A percentile compares a stretch with the other conserved stretches of the same genome.
Evolutionary conservation across 441 rosid genomes (phyloP).

Genomic region (Adansonia grandidieri): DNA sequence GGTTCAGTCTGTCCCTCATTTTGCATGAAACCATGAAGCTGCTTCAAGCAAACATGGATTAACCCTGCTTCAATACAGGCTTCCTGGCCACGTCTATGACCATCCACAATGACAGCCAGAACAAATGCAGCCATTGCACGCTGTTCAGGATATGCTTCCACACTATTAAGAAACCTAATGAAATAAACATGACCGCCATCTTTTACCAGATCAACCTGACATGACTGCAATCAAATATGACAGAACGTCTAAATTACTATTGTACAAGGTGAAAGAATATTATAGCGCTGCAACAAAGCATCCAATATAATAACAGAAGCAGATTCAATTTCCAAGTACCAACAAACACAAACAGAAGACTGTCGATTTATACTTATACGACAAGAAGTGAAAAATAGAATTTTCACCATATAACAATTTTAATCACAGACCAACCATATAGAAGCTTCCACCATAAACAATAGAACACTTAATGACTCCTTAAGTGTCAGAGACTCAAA

Average conservation of each 20-base stretch:
- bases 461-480: slow-evolving; percentile 15
- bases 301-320: slow-evolving; percentile 6
- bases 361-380: not conserved
- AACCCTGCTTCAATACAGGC: slow-evolving; percentile 86
- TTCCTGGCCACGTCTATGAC: slow-evolving; percentile 95
- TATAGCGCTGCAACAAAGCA: not conserved
- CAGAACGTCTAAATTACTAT: slow-evolving; percentile 4
- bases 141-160: slow-evolving; percentile 98
- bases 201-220: slow-evolving; percentile 99
- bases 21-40: slow-evolving; percentile 70
- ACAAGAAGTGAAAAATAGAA: slow-evolving; percentile 15
- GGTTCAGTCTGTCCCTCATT: slow-evolving; percentile 88
- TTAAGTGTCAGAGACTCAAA: not conserved
- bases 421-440: slow-evolving; percentile 16
- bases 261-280: slow-evolving; percentile 1
- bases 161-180: slow-evolving; percentile 93
- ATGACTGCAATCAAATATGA: slow-evolving; percentile 68
- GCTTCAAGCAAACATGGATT: slow-evolving; percentile 86
- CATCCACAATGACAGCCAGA: slow-evolving; percentile 98
- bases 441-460: slow-evolving; percentile 15
- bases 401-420: not conserved
- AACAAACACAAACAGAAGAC: not conserved
- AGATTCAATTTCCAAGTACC: not conserved
- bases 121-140: slow-evolving; percentile 99
- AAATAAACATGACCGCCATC: slow-evolving; percentile 96